phyloP scores from a whole-genome alignment of 352 stramenopile species.

The Pythium sp. region DNA sequence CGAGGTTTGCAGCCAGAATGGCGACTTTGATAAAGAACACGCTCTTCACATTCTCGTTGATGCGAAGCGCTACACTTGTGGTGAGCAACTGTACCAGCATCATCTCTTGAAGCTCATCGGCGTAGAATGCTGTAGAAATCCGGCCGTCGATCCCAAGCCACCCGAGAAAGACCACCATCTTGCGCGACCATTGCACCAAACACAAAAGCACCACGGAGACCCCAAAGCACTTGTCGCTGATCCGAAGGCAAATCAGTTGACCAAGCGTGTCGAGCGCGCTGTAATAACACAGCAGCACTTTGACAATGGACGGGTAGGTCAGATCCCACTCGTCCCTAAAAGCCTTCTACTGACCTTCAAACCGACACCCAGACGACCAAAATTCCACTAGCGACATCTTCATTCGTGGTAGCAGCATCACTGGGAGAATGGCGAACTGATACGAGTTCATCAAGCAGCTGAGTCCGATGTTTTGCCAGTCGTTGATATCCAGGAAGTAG shows the following conservation, averaged over 20 bases:
- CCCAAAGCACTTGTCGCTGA: background rate
- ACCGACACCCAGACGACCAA: too few species aligned
- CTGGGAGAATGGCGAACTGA: too few species aligned
- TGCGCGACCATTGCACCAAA: background rate
- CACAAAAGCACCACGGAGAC: background rate
- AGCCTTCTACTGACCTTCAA: too few species aligned
- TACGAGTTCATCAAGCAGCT: too few species aligned
- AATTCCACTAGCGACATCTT: too few species aligned
- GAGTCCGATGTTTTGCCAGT: too few species aligned
- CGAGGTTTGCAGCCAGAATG: background rate
- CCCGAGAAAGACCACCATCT: too few species aligned
- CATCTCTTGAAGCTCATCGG: background rate
- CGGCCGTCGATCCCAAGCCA: background rate
- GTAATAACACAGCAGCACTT: background rate
- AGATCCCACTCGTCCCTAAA: too few species aligned
- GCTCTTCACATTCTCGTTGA: background rate
- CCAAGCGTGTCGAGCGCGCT: background rate
- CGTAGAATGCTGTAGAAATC: background rate
- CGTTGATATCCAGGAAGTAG: too few species aligned
- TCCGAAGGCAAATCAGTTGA: background rate
- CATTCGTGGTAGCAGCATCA: too few species aligned
- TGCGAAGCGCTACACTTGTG: background rate
- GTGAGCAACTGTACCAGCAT: background rate
- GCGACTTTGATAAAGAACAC: background rate
- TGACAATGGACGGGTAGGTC: too few species aligned